These are phyloP conservation scores for Chloromonas sp. DNA, from an alignment of 163 green algal species.

Conservation along the genomic window DNA sequence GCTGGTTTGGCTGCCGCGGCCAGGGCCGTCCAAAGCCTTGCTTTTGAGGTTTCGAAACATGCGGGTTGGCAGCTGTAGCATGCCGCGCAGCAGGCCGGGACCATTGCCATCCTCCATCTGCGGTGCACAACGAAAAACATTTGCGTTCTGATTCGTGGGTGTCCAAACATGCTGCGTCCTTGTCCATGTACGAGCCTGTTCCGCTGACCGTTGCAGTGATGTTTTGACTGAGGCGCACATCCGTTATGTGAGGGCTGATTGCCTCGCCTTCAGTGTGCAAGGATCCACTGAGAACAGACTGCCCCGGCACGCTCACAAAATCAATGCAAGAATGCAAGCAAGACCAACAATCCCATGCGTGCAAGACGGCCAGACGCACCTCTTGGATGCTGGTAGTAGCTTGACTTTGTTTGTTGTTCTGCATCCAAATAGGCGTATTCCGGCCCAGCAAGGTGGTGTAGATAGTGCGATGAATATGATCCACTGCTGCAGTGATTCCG, in stretches of 20 bases:
- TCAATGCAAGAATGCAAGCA: background rate
- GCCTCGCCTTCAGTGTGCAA: background rate
- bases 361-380: background rate
- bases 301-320: too few species aligned
- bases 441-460: slow-evolving; percentile 12
- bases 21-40: background rate
- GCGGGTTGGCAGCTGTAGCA: background rate
- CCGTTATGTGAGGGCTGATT: too few species aligned
- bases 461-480: slow-evolving; percentile 26
- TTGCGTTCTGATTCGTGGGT: too few species aligned
- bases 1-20: background rate
- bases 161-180: too few species aligned
- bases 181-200: too few species aligned
- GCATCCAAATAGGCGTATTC: background rate
- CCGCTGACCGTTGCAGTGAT: too few species aligned
- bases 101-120: background rate
- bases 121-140: background rate
- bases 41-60: background rate
- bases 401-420: background rate
- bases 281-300: background rate
- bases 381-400: slow-evolving; percentile 1
- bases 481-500: slow-evolving; percentile 12
- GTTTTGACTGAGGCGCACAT: too few species aligned
- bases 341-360: background rate
- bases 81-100: background rate